Percentiles rank a stretch among this genome's conserved stretches.
These are phyloP conservation scores for Scytalidium lignicola DNA, from an alignment of 2,329 filamentous ascomycete genomes.

Conservation along the genomic window DNA sequence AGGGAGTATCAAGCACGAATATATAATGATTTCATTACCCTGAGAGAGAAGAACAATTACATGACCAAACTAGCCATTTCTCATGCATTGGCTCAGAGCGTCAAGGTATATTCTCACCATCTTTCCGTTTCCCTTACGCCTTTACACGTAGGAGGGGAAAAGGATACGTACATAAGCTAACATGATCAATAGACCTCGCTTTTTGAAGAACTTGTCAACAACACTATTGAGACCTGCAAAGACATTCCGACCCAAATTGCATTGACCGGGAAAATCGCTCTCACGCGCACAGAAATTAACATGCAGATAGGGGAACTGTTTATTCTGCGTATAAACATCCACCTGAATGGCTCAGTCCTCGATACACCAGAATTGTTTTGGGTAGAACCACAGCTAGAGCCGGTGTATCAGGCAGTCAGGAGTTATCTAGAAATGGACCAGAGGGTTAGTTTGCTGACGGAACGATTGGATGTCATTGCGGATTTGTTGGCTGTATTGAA, in stretches of 20 bases:
- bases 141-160: background rate
- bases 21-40: conserved; percentile 98
- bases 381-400: conserved; percentile 95
- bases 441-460: conserved; percentile 80
- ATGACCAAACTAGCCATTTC: conserved; percentile 98
- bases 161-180: conserved; percentile 2
- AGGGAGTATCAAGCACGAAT: conserved; percentile 96
- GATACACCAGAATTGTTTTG: conserved; percentile 98
- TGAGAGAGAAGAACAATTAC: conserved; percentile 91
- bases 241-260: conserved; percentile 92
- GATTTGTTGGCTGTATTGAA: conserved; percentile 90
- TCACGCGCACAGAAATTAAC: conserved; percentile 88
- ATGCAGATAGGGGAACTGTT: conserved; percentile 99
- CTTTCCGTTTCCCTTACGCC: background rate
- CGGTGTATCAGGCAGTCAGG: conserved; percentile 90
- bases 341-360: conserved; percentile 92
- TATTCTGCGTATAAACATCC: conserved; percentile 95
- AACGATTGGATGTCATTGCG: conserved; percentile 86
- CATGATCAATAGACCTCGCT: conserved; percentile 64
- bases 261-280: conserved; percentile 82
- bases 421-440: conserved; percentile 99
- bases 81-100: conserved; percentile 89
- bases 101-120: conserved; percentile 59
- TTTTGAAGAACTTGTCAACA: conserved; percentile 91
- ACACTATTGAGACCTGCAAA: conserved; percentile 89